Conservation (phyloP, 106 monocot species). For the Apostasia shenzhenica region DNA sequence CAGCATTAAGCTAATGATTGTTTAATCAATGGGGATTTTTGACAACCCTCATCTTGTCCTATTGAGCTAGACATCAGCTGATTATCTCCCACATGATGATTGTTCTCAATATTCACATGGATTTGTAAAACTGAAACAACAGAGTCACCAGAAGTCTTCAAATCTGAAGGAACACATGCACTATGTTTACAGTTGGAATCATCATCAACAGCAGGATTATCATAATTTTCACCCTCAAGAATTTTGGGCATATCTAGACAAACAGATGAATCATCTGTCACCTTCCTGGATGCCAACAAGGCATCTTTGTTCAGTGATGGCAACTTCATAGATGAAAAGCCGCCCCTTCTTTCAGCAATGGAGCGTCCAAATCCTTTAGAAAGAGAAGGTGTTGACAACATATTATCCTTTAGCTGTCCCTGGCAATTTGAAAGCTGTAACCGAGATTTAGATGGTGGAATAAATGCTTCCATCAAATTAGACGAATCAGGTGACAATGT, state of each 20-base stretch:
- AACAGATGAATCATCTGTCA: slow-evolving; percentile 12
- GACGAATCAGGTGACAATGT: slow-evolving; percentile 26
- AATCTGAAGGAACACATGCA: background rate
- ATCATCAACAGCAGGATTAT: background rate
- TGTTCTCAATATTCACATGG: background rate
- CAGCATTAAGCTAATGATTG: slow-evolving; percentile 35
- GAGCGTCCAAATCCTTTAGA: slow-evolving; percentile 38
- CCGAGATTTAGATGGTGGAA: slow-evolving; percentile 22
- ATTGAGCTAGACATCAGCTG: background rate
- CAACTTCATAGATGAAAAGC: slow-evolving; percentile 61
- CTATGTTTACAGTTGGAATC: slow-evolving; percentile 6
- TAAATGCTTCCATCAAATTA: slow-evolving; percentile 18
- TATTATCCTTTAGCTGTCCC: slow-evolving; percentile 6
- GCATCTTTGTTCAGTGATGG: slow-evolving; percentile 29
- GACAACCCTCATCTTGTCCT: slow-evolving; percentile 6
- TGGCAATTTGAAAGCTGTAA: slow-evolving; percentile 12
- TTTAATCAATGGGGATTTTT: background rate
- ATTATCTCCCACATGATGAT: background rate
- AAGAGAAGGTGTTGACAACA: slow-evolving; percentile 21
- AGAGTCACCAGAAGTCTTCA: slow-evolving; percentile 2
- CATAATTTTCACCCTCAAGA: slow-evolving; percentile 10
- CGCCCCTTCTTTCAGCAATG: slow-evolving; percentile 83
- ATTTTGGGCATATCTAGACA: slow-evolving; percentile 11
- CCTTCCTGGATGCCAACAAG: slow-evolving; percentile 11
- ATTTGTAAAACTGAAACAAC: slow-evolving; percentile 7